Evolutionary conservation across 441 rosid genomes (phyloP).

Genomic region (Populus hybrid): DNA sequence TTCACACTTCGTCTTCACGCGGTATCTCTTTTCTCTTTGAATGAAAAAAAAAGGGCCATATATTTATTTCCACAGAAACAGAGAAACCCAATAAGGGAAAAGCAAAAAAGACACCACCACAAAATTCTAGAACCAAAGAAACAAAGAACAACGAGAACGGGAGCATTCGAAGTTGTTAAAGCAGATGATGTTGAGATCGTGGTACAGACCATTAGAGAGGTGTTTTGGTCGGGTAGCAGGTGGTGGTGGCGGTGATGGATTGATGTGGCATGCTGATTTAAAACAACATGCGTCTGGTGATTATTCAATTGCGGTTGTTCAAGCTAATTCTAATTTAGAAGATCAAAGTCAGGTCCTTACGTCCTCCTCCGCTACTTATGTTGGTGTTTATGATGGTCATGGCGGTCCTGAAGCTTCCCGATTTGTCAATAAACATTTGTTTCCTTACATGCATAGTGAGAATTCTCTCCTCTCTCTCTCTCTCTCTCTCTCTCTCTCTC

Average conservation of each 20-base stretch:
- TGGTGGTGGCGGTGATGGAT: constrained; percentile 41
- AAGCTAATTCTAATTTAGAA: constrained; percentile 69
- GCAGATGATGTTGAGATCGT: constrained; percentile 52
- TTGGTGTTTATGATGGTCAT: constrained; percentile 91
- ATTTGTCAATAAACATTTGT: constrained; percentile 74
- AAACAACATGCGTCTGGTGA: constrained; percentile 76
- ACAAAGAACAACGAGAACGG: not conserved
- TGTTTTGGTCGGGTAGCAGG: constrained; percentile 46
- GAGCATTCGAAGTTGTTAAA: too few species aligned
- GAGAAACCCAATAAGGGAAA: not conserved
- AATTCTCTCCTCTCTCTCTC: too few species aligned
- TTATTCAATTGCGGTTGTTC: constrained; percentile 87
- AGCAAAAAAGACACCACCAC: not conserved
- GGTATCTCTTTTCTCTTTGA: constrained; percentile 28
- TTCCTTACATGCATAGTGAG: constrained; percentile 71
- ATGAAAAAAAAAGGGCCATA: not conserved
- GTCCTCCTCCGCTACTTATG: constrained; percentile 65
- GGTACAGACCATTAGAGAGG: constrained; percentile 60
- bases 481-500: not conserved
- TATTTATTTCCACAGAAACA: not conserved
- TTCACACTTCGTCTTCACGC: constrained; percentile 44
- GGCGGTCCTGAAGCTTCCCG: constrained; percentile 95
- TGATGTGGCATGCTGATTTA: constrained; percentile 79
- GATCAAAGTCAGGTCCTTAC: constrained; percentile 87
- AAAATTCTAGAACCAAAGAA: not conserved